Evolutionary conservation across 139 green algal species (phyloP).

Genomic region (Picochlorum sp.): DNA sequence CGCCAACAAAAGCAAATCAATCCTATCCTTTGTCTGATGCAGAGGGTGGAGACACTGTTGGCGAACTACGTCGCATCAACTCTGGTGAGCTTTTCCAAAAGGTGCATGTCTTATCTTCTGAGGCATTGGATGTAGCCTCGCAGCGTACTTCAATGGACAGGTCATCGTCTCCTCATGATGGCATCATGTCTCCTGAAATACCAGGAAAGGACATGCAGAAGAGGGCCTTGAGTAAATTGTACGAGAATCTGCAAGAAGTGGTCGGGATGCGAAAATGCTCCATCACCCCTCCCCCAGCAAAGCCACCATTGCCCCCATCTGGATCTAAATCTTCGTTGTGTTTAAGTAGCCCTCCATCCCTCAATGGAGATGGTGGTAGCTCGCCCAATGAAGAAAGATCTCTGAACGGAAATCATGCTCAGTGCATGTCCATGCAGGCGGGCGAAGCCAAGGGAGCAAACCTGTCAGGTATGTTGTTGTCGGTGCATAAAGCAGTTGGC

Average conservation of each 20-base stretch:
- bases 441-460: too few species aligned
- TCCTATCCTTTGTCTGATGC: neutral
- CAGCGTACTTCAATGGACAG: neutral
- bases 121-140: neutral
- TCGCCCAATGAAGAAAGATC: neutral
- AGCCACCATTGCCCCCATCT: neutral
- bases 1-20: neutral
- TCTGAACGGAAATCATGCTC: too few species aligned
- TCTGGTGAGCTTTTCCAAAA: neutral
- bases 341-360: neutral
- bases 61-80: neutral
- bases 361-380: neutral
- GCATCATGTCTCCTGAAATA: constrained; percentile 14
- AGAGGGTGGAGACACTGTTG: neutral
- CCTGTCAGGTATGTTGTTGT: too few species aligned
- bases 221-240: constrained; percentile 14
- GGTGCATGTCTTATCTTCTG: neutral
- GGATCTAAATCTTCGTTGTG: neutral
- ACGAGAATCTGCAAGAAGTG: constrained; percentile 20
- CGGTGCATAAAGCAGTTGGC: too few species aligned
- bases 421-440: too few species aligned
- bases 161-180: constrained; percentile 8
- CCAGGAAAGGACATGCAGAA: constrained; percentile 3
- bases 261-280: neutral
- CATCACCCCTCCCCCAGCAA: neutral